Conservation (phyloP, 2,329 filamentous ascomycete species). For the Aaosphaeria pasadenensis region DNA sequence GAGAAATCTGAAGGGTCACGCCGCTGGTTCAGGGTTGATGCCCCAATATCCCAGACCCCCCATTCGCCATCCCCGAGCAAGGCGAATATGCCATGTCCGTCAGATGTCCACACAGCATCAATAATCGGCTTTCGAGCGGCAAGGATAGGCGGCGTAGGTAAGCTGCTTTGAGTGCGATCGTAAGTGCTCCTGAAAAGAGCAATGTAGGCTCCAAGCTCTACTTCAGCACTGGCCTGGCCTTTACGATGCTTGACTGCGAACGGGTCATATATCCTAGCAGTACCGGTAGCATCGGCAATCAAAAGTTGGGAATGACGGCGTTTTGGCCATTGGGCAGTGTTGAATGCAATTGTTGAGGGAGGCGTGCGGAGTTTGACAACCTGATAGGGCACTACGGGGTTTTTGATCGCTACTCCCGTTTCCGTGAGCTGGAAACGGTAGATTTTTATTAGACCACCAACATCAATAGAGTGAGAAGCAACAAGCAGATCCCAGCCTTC, state of each 20-base stretch:
- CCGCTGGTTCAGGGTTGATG: constrained; percentile 28
- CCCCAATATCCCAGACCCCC: constrained; percentile 51
- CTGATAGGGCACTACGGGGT: constrained; percentile 42
- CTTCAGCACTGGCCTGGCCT: constrained; percentile 11
- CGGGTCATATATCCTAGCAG: constrained; percentile 57
- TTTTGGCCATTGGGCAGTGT: constrained; percentile 51
- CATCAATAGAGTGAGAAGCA: constrained; percentile 40
- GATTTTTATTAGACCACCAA: constrained; percentile 39
- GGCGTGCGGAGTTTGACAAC: constrained; percentile 49
- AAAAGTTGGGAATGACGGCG: constrained; percentile 54
- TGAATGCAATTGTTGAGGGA: constrained; percentile 53
- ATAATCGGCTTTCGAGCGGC: constrained; percentile 47
- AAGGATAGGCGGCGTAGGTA: constrained; percentile 23
- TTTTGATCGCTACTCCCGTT: constrained; percentile 34
- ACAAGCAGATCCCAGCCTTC: constrained; percentile 40
- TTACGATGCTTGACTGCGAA: constrained; percentile 37
- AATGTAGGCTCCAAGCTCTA: constrained; percentile 27
- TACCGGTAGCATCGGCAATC: constrained; percentile 53
- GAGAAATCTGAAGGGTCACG: constrained; percentile 31
- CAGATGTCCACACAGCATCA: constrained; percentile 47
- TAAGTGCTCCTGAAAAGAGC: constrained; percentile 32
- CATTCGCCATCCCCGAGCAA: constrained; percentile 51
- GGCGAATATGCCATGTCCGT: constrained; percentile 45
- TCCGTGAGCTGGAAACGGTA: constrained; percentile 39
- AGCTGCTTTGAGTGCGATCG: constrained; percentile 22